A percentile compares a stretch with the other conserved stretches of the same genome.
Conservation (phyloP, 192 early-diverging fungal genomes). For the Backusella psychrophila region DNA sequence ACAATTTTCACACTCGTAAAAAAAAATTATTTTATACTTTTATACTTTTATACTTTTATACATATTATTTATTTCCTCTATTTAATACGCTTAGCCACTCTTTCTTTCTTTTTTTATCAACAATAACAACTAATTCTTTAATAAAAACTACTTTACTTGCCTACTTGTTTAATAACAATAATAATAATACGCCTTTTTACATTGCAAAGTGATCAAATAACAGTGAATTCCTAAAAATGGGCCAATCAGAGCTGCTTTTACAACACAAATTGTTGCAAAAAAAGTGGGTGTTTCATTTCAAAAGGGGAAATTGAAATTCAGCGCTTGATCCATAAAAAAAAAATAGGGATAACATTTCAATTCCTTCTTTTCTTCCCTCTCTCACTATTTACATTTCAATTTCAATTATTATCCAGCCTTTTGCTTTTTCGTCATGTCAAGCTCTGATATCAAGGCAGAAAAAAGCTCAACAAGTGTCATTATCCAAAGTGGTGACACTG, state of each 20-base stretch:
- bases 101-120: neutral
- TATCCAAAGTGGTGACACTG: neutral
- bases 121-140: neutral
- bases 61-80: neutral
- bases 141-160: neutral
- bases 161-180: neutral
- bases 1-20: neutral
- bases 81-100: neutral
- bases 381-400: slow-evolving; percentile 5
- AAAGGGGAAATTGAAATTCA: neutral
- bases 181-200: too few species aligned
- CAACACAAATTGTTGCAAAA: neutral
- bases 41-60: neutral
- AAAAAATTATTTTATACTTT: neutral
- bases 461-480: neutral
- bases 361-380: neutral
- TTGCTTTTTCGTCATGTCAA: neutral
- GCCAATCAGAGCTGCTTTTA: too few species aligned
- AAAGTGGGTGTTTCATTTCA: neutral
- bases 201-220: too few species aligned
- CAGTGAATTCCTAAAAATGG: too few species aligned
- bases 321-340: neutral
- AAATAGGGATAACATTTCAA: neutral
- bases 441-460: neutral
- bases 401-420: neutral